Evolutionary conservation across 1,139 yeast genomes (phyloP), one percentile per base, ranked within the genome.

Genomic region (Protomyces arabidopsidicola): DNA sequence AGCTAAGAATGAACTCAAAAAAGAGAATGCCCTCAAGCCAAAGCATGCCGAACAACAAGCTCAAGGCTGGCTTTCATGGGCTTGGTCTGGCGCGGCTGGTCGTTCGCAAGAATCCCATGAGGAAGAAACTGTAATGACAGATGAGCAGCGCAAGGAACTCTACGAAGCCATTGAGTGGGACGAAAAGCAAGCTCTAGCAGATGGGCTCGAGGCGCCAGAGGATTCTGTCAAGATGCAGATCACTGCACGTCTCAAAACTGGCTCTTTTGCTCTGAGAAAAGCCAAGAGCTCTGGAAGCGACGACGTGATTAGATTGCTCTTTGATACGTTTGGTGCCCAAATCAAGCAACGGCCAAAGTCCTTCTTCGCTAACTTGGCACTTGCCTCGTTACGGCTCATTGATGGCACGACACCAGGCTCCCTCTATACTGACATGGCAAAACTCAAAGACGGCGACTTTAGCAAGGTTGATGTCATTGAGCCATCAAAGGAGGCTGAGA

Each of bases 151-250:
- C 42, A 72, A 90, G 72, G 98, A 95, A 64, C 79, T 93, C 16
- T 91, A 90, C 72, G 96, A 90, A 67, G 96, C 97, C 0, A 93
- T 95, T 68, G 99, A 91, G 67, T 91, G 87, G 76, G 89, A 90
- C 70, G 97, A 90, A 67, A 65, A 67, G 38, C 81, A 82, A 0
- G 71, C 83, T 0, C 68, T 79, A 0, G 82, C 82, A 16, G 76
- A 85, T 0, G 77, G 86, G 12, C 65, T 67, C 24, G 87, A 87
- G 68, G 72, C 88, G 1, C 96, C 97, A 0, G 81, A 84, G 60
- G 95, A 90, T 67, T 79, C 90, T 50, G 83, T 87, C 2, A 83
- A 82, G 27, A 70, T 88, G 67, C 88, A 87, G 67, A 73, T 91
- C 2, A 80, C 83, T 36, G 85, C 95, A 24, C 78, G 86, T 9